Percentiles rank a stretch among this genome's conserved stretches.
These are phyloP conservation scores for Cladorrhinum samala DNA, from an alignment of 495 filamentous ascomycete genomes.

Conservation along the genomic window DNA sequence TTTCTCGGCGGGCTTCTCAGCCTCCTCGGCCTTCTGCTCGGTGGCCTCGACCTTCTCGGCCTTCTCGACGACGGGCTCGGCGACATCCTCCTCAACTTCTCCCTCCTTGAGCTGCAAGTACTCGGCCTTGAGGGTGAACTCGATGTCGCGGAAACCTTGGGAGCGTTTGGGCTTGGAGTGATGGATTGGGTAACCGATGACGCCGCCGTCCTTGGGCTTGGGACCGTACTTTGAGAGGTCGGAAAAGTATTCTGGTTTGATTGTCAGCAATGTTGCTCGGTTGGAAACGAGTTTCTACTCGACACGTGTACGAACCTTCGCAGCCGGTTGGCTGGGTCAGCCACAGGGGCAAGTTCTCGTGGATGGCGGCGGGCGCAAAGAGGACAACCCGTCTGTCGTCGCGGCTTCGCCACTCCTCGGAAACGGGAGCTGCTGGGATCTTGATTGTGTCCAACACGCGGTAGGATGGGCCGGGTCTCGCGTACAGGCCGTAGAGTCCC, in stretches of 20 bases:
- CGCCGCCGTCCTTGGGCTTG: slow-evolving; percentile 20
- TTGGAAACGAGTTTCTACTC: background rate
- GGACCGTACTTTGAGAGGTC: slow-evolving; percentile 27
- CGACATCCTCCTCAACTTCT: slow-evolving; percentile 2
- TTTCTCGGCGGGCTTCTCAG: slow-evolving; percentile 4
- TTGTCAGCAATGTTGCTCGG: too few species aligned
- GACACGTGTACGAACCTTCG: slow-evolving; percentile 16
- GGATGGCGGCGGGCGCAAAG: slow-evolving; percentile 32
- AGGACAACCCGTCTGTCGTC: slow-evolving; percentile 24
- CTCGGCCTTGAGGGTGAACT: slow-evolving; percentile 27
- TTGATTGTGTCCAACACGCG: slow-evolving; percentile 8
- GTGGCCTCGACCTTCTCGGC: slow-evolving; percentile 12
- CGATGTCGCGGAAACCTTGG: slow-evolving; percentile 17
- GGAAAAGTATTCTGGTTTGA: slow-evolving; percentile 20
- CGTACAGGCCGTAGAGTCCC: slow-evolving; percentile 29
- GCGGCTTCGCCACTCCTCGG: slow-evolving; percentile 8
- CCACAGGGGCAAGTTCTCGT: slow-evolving; percentile 29
- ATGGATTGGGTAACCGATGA: slow-evolving; percentile 27
- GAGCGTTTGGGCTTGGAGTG: slow-evolving; percentile 17
- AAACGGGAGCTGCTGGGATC: slow-evolving; percentile 15
- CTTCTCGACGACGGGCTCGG: slow-evolving; percentile 3
- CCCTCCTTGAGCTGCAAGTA: slow-evolving; percentile 20
- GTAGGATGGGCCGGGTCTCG: slow-evolving; percentile 5
- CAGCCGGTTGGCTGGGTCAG: slow-evolving; percentile 29
- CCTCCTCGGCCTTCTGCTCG: slow-evolving; percentile 6